A percentile compares a stretch with the other conserved stretches of the same genome.
Evolutionary conservation across 345 rosid genomes (phyloP).

Genomic region (Eucalyptus cloeziana): DNA sequence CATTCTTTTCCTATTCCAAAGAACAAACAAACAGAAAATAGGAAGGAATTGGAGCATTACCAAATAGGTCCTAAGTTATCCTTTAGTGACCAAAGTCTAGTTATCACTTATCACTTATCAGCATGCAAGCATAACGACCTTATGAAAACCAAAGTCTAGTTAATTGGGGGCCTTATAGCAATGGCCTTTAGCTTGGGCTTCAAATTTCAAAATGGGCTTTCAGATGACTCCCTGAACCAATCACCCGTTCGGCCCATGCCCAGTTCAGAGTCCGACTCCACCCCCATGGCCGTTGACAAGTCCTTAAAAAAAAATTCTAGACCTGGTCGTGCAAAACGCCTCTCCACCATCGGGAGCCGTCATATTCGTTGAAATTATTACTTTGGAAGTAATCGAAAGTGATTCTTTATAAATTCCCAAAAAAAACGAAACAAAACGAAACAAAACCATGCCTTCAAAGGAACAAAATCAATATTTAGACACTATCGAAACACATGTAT

Average conservation of each 20-base stretch:
- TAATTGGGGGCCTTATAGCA: not conserved
- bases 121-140: not conserved
- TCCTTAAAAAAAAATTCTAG: not conserved
- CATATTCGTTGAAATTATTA: not conserved
- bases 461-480: not conserved
- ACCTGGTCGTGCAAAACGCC: not conserved
- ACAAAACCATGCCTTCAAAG: not conserved
- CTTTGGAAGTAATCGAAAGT: not conserved
- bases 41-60: too few species aligned
- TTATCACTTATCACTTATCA: too few species aligned
- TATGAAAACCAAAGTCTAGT: not conserved
- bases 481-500: rapidly evolving
- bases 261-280: not conserved
- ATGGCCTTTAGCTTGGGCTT: not conserved
- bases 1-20: rapidly evolving
- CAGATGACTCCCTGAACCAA: not conserved
- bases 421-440: not conserved
- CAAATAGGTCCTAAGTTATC: too few species aligned
- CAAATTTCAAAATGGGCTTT: not conserved
- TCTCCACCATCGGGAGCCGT: not conserved
- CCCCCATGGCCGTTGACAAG: not conserved
- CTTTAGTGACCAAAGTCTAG: not conserved
- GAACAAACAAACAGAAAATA: rapidly evolving
- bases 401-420: not conserved
- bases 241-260: not conserved